Percentiles rank a stretch among this genome's conserved stretches.
Conservation (phyloP, 345 rosid genomes). For the Hibiscus trionum region DNA sequence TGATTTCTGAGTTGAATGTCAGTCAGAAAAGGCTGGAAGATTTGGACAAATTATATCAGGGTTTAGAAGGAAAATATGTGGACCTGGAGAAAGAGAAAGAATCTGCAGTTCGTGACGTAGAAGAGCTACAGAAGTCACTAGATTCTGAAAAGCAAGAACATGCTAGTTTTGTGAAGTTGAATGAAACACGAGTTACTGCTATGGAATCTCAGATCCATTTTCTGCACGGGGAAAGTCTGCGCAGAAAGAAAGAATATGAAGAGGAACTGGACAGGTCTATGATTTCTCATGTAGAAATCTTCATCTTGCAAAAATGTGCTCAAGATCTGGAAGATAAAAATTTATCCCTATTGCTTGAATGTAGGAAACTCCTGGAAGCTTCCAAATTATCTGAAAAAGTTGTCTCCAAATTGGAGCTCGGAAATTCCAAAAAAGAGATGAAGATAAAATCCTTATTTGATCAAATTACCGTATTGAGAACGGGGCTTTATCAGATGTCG, state of each 20-base stretch:
- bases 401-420: slow-evolving; percentile 45
- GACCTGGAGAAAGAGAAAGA: slow-evolving; percentile 54
- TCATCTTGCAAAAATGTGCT: slow-evolving; percentile 55
- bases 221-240: slow-evolving; percentile 46
- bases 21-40: slow-evolving; percentile 44
- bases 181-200: slow-evolving; percentile 35
- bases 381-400: slow-evolving; percentile 50
- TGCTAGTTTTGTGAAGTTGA: slow-evolving; percentile 35
- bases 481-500: slow-evolving; percentile 45
- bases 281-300: slow-evolving; percentile 51
- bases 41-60: slow-evolving; percentile 40
- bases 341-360: slow-evolving; percentile 45
- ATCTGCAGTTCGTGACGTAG: slow-evolving; percentile 38
- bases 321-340: slow-evolving; percentile 57
- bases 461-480: slow-evolving; percentile 41
- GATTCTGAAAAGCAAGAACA: slow-evolving; percentile 49
- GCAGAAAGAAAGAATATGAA: slow-evolving; percentile 54
- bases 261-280: slow-evolving; percentile 56
- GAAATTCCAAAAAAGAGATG: slow-evolving; percentile 40
- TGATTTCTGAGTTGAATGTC: slow-evolving; percentile 46
- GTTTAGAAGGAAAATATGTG: slow-evolving; percentile 36
- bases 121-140: slow-evolving; percentile 39
- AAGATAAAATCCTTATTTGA: slow-evolving; percentile 45
- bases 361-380: slow-evolving; percentile 43
- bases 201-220: slow-evolving; percentile 48